Conservation (phyloP, 176 grass and related monocot species). For the Typha latifolia region DNA sequence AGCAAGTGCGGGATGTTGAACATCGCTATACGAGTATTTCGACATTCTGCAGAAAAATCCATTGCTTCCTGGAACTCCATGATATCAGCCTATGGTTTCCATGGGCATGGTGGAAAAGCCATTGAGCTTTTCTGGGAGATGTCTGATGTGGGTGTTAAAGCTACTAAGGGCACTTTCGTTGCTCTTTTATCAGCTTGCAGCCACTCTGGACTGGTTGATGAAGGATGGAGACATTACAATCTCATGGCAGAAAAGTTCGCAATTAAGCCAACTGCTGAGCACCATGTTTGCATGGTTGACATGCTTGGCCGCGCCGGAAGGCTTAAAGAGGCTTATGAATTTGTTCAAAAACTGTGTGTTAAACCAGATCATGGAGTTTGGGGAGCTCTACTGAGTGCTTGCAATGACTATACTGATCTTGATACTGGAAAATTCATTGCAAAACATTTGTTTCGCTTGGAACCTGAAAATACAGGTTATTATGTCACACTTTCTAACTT, state of each 20-base stretch:
- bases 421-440: constrained; percentile 43
- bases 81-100: constrained; percentile 73
- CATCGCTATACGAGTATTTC: constrained; percentile 37
- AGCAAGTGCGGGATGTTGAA: constrained; percentile 75
- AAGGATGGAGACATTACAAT: constrained; percentile 62
- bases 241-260: constrained; percentile 62
- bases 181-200: too few relatives aligned
- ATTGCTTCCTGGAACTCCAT: constrained; percentile 89
- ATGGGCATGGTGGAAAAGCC: constrained; percentile 54
- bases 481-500: constrained; percentile 82
- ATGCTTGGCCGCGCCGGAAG: constrained; percentile 61
- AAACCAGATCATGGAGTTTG: constrained; percentile 51
- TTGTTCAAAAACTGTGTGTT: constrained; percentile 39
- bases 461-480: constrained; percentile 72
- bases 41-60: constrained; percentile 45
- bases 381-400: constrained; percentile 70
- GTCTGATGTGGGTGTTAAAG: constrained; percentile 36
- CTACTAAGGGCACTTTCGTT: constrained; percentile 73
- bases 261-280: constrained; percentile 45
- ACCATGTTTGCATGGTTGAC: constrained; percentile 67
- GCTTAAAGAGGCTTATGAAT: constrained; percentile 41
- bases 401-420: constrained; percentile 32
- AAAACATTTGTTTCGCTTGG: constrained; percentile 41
- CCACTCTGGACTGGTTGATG: constrained; percentile 27
- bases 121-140: constrained; percentile 63